Percentiles rank a stretch among this genome's conserved stretches.
Evolutionary conservation across 108 stramenopile genomes (phyloP).

Genomic region (Skeletonema costatum): DNA sequence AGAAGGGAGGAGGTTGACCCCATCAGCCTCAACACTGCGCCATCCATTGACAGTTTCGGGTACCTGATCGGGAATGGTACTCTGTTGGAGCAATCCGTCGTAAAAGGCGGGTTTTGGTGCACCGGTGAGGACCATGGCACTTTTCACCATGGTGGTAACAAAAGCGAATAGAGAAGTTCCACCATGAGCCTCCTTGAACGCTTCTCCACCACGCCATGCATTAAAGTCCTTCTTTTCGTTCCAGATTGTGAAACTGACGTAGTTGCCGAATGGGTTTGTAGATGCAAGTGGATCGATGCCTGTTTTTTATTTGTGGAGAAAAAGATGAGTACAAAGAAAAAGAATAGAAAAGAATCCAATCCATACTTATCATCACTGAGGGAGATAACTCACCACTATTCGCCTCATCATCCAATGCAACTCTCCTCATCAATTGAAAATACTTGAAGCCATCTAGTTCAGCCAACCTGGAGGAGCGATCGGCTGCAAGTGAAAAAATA

Average conservation of each 20-base stretch:
- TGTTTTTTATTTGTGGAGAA: not conserved
- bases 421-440: conserved; percentile 87
- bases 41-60: conserved; percentile 86
- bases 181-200: conserved; percentile 93
- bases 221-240: conserved; percentile 82
- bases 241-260: conserved; percentile 88
- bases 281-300: conserved; percentile 42
- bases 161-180: conserved; percentile 77
- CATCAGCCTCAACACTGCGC: conserved; percentile 82
- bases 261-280: conserved; percentile 62
- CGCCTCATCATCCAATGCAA: conserved; percentile 48
- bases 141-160: conserved; percentile 77
- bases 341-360: not conserved
- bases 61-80: conserved; percentile 39
- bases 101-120: conserved; percentile 85
- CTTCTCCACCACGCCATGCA: conserved; percentile 84
- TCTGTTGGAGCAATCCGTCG: conserved; percentile 73
- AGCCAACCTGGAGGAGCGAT: conserved; percentile 75
- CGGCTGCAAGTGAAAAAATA: conserved; percentile 33
- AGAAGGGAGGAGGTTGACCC: conserved; percentile 53
- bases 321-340: not conserved
- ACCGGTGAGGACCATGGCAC: conserved; percentile 70
- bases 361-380: conserved; percentile 8
- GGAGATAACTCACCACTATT: conserved; percentile 30
- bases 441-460: conserved; percentile 84